Base-by-base conservation (phyloP, 176 grass and related monocot genomes). In the Alloteropsis semialata region DNA sequence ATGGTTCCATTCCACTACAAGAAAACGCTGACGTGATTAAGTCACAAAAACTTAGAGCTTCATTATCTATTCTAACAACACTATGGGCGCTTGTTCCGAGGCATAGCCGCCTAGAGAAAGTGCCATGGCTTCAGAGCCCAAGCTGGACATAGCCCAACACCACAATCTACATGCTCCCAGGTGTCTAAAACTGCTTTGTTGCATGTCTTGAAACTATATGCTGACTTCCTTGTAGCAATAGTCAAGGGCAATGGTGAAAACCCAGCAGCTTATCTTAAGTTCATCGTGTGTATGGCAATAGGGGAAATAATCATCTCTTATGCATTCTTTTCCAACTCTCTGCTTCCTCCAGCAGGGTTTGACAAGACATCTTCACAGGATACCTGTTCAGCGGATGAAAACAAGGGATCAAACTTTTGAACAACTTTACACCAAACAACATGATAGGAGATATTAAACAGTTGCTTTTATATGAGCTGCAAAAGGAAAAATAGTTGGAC, bases 301-400 rank as follows among this genome's bases (percentile, higher is more conserved):
- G 1, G 8, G 8, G 51, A 27, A 32, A 63, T 18, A 72, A 62
- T 32, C 13, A 33, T 28, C 48, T 80, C 24, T 14, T 78, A 70
- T 36, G 54, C 65, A 22, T 37, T 28, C 45, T 64, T 48, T 45
- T 21, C 13, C 10, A 45, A 55, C 28, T 81, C 43, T 72, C 18
- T 46, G 14, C 15, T 22, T 69, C 17, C 12, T 80, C 29, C 6
- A 29, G 72, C 76, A 66, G 22, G n/a, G 77, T 78, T 4, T 82
- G 88, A 63, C 33, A 38, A 13, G 22, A 16, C 42, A 54, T 50
- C 82, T 63, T 60, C 78, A 33, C 22, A 24, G 19, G 13, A 5
- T 60, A 2, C 29, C 79, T 90, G 74, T 65, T 18, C 54, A 78
- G 78, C 65, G 24, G n/a, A 83, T 34, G 33, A 6, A 79, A 73